A percentile compares a stretch with the other conserved stretches of the same genome.
phyloP scores from a whole-genome alignment of 345 rosid genomes.

The Rhizophora mangle region DNA sequence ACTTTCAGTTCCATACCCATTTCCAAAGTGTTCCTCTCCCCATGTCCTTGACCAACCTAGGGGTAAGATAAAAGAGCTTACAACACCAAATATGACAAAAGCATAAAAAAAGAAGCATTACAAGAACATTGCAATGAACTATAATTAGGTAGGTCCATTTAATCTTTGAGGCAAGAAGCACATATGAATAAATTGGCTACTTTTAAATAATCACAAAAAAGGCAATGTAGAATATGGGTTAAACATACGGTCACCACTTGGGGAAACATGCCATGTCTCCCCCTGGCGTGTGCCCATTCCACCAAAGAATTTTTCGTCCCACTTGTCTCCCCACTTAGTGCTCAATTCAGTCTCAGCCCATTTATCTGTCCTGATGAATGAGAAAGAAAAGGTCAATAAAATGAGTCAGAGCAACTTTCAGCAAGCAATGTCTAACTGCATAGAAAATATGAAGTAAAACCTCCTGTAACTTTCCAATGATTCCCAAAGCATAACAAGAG shows the following conservation, averaged over 20 bases:
- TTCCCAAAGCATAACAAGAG: not conserved
- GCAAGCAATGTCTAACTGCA: not conserved
- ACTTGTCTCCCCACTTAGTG: conserved; percentile 99
- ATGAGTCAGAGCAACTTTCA: conserved; percentile 3
- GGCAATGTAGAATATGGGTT: not conserved
- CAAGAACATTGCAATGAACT: not conserved
- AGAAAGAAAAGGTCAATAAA: conserved; percentile 16
- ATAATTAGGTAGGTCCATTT: not conserved
- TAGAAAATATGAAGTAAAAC: not conserved
- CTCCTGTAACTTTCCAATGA: not conserved
- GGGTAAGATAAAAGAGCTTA: conserved; percentile 11
- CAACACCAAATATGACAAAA: not conserved
- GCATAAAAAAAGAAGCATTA: not conserved
- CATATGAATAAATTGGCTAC: too few species aligned
- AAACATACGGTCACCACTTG: conserved; percentile 67
- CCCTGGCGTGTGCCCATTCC: conserved; percentile 98
- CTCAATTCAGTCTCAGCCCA: conserved; percentile 99
- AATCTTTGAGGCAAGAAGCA: not conserved
- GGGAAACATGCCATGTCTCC: conserved; percentile 98
- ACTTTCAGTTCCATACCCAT: conserved; percentile 54
- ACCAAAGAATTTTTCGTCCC: conserved; percentile 97
- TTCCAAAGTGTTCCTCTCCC: conserved; percentile 99
- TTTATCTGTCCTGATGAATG: conserved; percentile 92
- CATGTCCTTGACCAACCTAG: conserved; percentile 98
- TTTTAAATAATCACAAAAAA: not conserved